phyloP scores from a whole-genome alignment of 371 early-diverging fungal species.

The Rhizopus arrhizus region DNA sequence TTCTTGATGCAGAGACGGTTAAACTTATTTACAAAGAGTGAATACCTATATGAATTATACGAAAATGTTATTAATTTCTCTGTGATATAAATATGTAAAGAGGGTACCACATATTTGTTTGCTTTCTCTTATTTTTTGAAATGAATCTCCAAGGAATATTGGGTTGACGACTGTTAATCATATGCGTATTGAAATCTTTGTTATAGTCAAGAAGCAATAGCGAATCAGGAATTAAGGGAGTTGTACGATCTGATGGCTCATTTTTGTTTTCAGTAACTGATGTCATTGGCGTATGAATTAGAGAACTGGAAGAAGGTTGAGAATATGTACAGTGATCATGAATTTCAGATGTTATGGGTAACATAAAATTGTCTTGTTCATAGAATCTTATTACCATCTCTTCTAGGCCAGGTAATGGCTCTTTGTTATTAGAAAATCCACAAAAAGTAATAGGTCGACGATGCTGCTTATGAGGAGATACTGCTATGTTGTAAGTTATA shows the following conservation, averaged over 20 bases:
- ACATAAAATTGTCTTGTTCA: constrained; percentile 22
- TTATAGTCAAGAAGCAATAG: constrained; percentile 47
- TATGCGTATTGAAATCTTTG: constrained; percentile 36
- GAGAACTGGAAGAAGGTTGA: constrained; percentile 3
- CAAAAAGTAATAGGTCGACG: constrained; percentile 52
- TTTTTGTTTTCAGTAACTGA: constrained; percentile 7
- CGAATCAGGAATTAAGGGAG: constrained; percentile 25
- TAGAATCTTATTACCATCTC: constrained; percentile 41
- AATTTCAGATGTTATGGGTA: constrained; percentile 1
- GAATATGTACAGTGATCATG: constrained; percentile 20
- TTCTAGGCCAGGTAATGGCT: constrained; percentile 38
- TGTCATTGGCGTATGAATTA: background rate
- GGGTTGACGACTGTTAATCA: constrained; percentile 15
- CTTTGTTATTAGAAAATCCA: constrained; percentile 35
- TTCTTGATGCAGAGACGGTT: background rate
- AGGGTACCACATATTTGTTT: background rate
- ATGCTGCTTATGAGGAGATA: constrained; percentile 31
- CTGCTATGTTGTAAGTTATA: background rate
- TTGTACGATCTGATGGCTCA: background rate
- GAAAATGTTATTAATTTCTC: background rate
- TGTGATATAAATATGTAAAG: background rate
- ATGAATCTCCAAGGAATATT: constrained; percentile 22
- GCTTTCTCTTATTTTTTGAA: constrained; percentile 14
- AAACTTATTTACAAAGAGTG: constrained; percentile 13
- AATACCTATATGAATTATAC: too few species aligned